phyloP scores from a whole-genome alignment of 2,329 filamentous ascomycete genomes.

The Scleromitrula shiraiana region DNA sequence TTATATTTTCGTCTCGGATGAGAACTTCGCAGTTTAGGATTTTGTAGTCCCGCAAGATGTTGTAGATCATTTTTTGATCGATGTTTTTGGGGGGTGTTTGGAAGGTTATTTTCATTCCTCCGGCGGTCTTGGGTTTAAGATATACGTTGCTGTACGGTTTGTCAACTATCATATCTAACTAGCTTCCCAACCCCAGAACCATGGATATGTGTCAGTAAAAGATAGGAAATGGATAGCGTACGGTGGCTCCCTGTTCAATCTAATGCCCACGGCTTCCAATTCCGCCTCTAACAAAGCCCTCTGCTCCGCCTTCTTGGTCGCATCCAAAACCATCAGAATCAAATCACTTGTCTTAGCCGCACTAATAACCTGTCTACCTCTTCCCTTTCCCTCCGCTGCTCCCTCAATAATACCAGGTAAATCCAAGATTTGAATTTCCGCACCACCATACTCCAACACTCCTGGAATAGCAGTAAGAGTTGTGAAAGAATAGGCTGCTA shows the following conservation, averaged over 20 bases:
- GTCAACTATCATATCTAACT: no score
- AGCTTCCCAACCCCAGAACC: no score
- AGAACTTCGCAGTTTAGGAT: slow-evolving; percentile 96
- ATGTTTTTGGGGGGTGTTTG: slow-evolving; percentile 78
- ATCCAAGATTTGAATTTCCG: slow-evolving; percentile 97
- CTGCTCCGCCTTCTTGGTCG: slow-evolving; percentile 94
- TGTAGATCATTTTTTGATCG: slow-evolving; percentile 97
- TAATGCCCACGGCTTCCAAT: slow-evolving; percentile 88
- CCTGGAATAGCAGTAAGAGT: slow-evolving; percentile 95
- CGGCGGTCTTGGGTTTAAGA: slow-evolving; percentile 88
- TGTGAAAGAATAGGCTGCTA: slow-evolving; percentile 94
- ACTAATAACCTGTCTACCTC: slow-evolving; percentile 93
- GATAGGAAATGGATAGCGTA: slow-evolving; percentile 35
- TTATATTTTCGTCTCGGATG: slow-evolving; percentile 87
- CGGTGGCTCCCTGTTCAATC: slow-evolving; percentile 86
- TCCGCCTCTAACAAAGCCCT: slow-evolving; percentile 83
- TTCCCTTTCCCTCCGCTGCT: slow-evolving; percentile 87
- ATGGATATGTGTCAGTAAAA: neutral
- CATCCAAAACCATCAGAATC: slow-evolving; percentile 94
- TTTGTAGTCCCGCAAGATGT: slow-evolving; percentile 97
- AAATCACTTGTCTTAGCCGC: slow-evolving; percentile 97
- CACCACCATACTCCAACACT: slow-evolving; percentile 93
- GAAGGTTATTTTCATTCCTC: slow-evolving; percentile 98
- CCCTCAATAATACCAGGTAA: slow-evolving; percentile 97
- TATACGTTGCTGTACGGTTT: slow-evolving; percentile 98